phyloP scores from a whole-genome alignment of 2,329 filamentous ascomycete genomes.

The Ceratocystis ficicola region DNA sequence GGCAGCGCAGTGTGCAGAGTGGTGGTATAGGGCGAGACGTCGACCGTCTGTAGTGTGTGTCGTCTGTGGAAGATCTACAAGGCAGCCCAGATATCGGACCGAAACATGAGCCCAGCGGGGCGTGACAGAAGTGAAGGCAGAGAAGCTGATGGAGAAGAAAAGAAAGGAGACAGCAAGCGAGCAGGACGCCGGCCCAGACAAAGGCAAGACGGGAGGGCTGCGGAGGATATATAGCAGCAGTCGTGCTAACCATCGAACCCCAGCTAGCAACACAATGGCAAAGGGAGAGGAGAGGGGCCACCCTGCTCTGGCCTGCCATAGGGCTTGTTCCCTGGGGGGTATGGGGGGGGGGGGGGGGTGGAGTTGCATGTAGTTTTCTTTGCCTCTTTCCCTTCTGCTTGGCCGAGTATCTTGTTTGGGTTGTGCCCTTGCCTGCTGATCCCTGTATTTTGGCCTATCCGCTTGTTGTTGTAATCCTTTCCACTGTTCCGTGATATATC shows the following conservation, averaged over 20 bases:
- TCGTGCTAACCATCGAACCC: neutral
- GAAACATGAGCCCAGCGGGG: neutral
- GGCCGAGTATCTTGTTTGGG: neutral
- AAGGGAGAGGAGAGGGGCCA: too few species aligned
- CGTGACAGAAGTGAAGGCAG: neutral
- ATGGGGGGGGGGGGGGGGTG: neutral
- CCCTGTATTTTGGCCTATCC: neutral
- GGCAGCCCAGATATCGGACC: conserved; percentile 2
- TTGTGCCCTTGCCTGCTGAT: conserved; percentile 1
- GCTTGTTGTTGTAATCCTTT: conserved; percentile 3
- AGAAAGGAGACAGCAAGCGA: neutral
- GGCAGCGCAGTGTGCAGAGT: neutral
- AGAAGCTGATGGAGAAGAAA: neutral
- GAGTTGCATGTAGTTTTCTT: neutral
- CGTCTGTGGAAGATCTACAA: neutral
- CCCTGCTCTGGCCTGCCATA: neutral
- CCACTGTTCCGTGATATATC: neutral
- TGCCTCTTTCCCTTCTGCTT: neutral
- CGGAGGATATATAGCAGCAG: conserved; percentile 5
- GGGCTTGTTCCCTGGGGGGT: neutral
- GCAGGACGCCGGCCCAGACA: neutral
- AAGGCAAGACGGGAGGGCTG: neutral
- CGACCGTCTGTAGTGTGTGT: neutral
- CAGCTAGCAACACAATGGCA: neutral
- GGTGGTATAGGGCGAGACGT: neutral